Conservation (phyloP, 1,284 basidiomycete species). For the Boletellus dicymbophilus region DNA sequence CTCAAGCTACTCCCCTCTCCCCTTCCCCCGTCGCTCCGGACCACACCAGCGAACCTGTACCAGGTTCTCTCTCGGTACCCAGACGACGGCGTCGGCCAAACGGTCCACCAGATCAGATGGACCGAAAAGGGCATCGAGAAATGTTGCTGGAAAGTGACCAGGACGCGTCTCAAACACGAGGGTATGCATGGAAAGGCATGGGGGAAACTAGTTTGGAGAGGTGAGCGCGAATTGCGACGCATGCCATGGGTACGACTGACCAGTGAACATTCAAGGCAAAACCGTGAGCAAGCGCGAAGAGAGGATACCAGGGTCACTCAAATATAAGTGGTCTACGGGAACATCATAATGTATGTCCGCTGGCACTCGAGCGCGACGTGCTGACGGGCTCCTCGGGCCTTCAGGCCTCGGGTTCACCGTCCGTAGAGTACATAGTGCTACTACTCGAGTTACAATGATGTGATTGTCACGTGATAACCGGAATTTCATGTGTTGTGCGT, state of each 20-base stretch:
- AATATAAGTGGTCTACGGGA: slow-evolving; percentile 40
- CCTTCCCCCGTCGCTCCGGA: slow-evolving; percentile 59
- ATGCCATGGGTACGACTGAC: background rate
- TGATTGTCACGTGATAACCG: no score
- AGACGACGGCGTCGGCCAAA: slow-evolving; percentile 62
- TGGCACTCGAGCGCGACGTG: background rate
- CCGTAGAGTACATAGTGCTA: background rate
- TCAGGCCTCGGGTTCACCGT: no score
- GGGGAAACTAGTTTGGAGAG: slow-evolving; percentile 77
- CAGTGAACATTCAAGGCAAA: slow-evolving; percentile 33
- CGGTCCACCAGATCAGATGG: slow-evolving; percentile 76
- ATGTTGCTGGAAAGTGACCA: slow-evolving; percentile 74
- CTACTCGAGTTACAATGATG: no score
- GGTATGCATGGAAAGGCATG: slow-evolving; percentile 78
- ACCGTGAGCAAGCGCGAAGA: slow-evolving; percentile 35
- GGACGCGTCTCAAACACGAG: slow-evolving; percentile 64
- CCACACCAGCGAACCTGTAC: slow-evolving; percentile 61
- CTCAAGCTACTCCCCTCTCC: slow-evolving; percentile 53
- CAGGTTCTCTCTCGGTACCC: slow-evolving; percentile 71
- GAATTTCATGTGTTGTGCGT: no score
- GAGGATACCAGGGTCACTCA: slow-evolving; percentile 39
- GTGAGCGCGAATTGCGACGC: slow-evolving; percentile 41
- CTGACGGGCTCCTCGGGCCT: background rate
- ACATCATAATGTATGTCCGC: slow-evolving; percentile 21
- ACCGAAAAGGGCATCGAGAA: slow-evolving; percentile 61